Percentiles rank a stretch among this genome's conserved stretches.
Conservation (phyloP, 2,329 filamentous ascomycete species). For the Aspergillus sp. region DNA sequence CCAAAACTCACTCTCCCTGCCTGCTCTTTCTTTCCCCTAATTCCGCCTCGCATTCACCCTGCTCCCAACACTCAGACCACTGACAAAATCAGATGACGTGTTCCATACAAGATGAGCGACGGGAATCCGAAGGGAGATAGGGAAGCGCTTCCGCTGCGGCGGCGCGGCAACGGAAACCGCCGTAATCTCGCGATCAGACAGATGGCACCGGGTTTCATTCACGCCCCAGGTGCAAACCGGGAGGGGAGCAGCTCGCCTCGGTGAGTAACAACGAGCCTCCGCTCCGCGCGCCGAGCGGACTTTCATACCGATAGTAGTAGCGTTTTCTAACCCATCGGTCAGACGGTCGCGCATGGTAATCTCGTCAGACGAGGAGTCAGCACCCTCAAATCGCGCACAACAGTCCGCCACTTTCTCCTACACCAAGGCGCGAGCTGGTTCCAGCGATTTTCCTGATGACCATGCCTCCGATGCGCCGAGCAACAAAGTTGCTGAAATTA, state of each 20-base stretch:
- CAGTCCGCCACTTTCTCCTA: constrained; percentile 19
- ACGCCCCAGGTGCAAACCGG: constrained; percentile 1
- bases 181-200: not conserved
- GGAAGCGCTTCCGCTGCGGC: constrained; percentile 18
- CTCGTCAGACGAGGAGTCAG: constrained; percentile 17
- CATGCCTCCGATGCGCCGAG: constrained; percentile 15
- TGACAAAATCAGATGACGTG: constrained; percentile 22
- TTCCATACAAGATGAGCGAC: constrained; percentile 22
- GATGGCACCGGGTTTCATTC: not conserved
- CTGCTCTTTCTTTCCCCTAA: not conserved
- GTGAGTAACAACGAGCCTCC: constrained; percentile 11
- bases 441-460: constrained; percentile 14
- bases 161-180: constrained; percentile 10
- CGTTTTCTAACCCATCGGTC: constrained; percentile 8
- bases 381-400: constrained; percentile 17
- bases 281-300: not conserved
- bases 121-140: constrained; percentile 16
- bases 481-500: constrained; percentile 10
- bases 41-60: not conserved
- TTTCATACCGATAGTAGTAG: not conserved
- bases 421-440: constrained; percentile 16
- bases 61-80: constrained; percentile 1
- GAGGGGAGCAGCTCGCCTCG: constrained; percentile 10
- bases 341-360: constrained; percentile 14
- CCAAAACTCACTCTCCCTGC: not conserved